Evolutionary conservation across 2,329 filamentous ascomycete genomes (phyloP), one percentile per base, ranked within the genome.

Genomic region (Alternaria burnsii): DNA sequence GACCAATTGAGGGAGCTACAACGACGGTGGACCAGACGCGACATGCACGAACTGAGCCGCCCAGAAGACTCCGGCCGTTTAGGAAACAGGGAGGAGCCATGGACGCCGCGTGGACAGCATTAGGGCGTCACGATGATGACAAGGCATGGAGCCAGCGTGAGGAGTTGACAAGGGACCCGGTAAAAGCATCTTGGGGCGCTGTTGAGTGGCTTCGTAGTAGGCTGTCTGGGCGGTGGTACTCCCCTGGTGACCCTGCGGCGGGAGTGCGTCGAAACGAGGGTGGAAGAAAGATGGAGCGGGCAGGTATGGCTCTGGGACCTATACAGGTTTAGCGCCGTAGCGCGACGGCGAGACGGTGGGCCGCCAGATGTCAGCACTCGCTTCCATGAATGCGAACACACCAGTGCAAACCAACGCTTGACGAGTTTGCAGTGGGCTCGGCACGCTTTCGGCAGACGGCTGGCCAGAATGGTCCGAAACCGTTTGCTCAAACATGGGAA

Each of bases 41-140:
- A 61, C 57, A 65, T 63, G 68, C 55, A 63, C 59, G 57, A 58
- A 61, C 56, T 57, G 58, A 61, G 65, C 52, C 58, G 57, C 55
- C 55, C 46, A 63, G 43, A 61, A 32, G 52, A 52, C 51, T 44
- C 44, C 47, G 46, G 57, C 50, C 42, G 52, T 52, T 46, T 58
- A 62, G 59, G 48, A 32, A 52, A 42, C 54, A 59, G 61, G 53
- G 65, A 65, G 58, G 41, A 66, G 64, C 55, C 69, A 63, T 67
- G 65, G 62, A 58, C 65, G 72, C 71, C 67, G 72, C 71, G 71
- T 72, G 68, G 68, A 67, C 65, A 58, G 66, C 51, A 50, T 67
- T 63, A 62, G 56, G 52, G 53, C 55, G 44, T 54, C 55, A 65
- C 60, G 51, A 61, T 57, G 53, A 59, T 64, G 63, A 66, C 62